These are phyloP conservation scores for Hypomontagnella submonticulosa DNA, from an alignment of 495 filamentous ascomycete genomes.

Conservation along the genomic window DNA sequence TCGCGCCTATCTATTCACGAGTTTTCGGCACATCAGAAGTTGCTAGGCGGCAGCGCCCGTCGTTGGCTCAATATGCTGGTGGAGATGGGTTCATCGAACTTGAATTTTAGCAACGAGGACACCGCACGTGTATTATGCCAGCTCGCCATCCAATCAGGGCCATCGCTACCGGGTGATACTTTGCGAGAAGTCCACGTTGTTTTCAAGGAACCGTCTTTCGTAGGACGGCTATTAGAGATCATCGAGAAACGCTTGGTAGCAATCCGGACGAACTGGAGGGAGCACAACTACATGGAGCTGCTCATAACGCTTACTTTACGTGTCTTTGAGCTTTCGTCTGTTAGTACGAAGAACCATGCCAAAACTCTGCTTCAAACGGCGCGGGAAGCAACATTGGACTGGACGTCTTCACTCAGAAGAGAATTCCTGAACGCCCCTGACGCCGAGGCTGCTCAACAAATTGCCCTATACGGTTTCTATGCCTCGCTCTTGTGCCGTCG, in stretches of 20 bases:
- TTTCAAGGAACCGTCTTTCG: constrained; percentile 60
- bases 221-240: constrained; percentile 53
- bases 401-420: constrained; percentile 57
- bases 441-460: constrained; percentile 48
- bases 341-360: constrained; percentile 6
- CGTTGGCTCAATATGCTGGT: constrained; percentile 62
- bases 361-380: constrained; percentile 27
- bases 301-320: constrained; percentile 57
- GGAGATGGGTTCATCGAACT: constrained; percentile 63
- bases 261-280: constrained; percentile 64
- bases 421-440: constrained; percentile 58
- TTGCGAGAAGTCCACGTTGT: constrained; percentile 57
- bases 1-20: constrained; percentile 58
- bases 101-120: constrained; percentile 64
- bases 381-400: constrained; percentile 47
- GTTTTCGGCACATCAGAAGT: constrained; percentile 61
- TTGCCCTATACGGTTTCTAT: constrained; percentile 56
- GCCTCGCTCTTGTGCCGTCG: constrained; percentile 63
- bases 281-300: constrained; percentile 60
- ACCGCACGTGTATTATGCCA: constrained; percentile 54
- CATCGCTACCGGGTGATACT: constrained; percentile 42
- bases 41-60: constrained; percentile 56
- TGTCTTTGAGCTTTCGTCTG: constrained; percentile 37
- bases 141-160: constrained; percentile 62
- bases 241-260: constrained; percentile 53